Evolutionary conservation across 2,329 filamentous ascomycete genomes (phyloP).

Genomic region (Fusarium pseudograminearum): DNA sequence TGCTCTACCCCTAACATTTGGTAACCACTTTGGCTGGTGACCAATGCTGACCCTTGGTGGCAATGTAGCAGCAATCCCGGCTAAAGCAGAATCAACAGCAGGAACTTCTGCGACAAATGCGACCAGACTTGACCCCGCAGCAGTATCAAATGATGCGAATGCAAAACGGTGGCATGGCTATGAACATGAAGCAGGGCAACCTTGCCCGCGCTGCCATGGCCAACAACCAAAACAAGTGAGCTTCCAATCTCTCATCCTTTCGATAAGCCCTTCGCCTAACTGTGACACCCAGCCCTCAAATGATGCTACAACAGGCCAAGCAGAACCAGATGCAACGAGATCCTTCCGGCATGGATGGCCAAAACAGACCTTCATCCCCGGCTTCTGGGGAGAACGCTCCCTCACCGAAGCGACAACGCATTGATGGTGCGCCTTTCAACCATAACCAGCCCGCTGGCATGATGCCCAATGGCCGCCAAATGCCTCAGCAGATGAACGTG

Average conservation of each 20-base stretch:
- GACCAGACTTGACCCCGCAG: constrained; percentile 69
- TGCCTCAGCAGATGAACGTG: constrained; percentile 75
- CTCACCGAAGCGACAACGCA: constrained; percentile 88
- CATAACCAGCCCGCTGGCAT: constrained; percentile 73
- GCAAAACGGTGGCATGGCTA: constrained; percentile 70
- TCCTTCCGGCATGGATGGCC: constrained; percentile 86
- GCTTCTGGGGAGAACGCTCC: constrained; percentile 87
- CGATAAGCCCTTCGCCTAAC: constrained; percentile 23
- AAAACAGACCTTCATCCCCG: constrained; percentile 83
- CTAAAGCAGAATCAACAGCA: constrained; percentile 82
- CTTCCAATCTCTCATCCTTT: constrained; percentile 31
- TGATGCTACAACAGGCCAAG: constrained; percentile 79
- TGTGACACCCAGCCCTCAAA: constrained; percentile 67
- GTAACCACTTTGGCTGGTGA: constrained; percentile 39
- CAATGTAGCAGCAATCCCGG: constrained; percentile 72
- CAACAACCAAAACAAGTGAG: constrained; percentile 80
- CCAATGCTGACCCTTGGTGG: constrained; percentile 37
- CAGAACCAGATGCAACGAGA: constrained; percentile 89
- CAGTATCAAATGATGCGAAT: constrained; percentile 75
- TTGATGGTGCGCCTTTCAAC: constrained; percentile 78
- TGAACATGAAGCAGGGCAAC: constrained; percentile 69
- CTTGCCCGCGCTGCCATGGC: constrained; percentile 82
- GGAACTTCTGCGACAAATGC: constrained; percentile 79
- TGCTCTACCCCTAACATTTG: constrained; percentile 40
- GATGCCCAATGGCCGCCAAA: constrained; percentile 80